Conservation (phyloP, 352 stramenopile species). For the Labyrinthula sp. region DNA sequence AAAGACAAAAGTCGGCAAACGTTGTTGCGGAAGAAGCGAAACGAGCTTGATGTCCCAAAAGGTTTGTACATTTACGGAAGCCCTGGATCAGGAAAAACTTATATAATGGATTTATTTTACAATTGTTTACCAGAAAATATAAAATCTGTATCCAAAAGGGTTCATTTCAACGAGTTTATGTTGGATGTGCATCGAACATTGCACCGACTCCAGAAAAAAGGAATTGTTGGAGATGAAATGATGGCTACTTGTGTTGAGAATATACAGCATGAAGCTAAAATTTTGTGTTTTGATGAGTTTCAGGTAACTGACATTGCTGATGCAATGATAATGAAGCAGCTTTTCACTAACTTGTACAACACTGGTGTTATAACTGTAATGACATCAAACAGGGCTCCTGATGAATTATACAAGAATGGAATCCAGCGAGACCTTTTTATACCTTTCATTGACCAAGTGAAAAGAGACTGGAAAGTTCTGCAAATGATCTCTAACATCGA, state of each 20-base stretch:
- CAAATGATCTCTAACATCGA: constrained; percentile 18
- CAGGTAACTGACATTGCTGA: constrained; percentile 92
- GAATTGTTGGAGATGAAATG: constrained; percentile 20
- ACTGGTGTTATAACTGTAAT: constrained; percentile 72
- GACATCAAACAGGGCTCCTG: constrained; percentile 73
- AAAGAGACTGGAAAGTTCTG: constrained; percentile 33
- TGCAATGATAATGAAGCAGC: constrained; percentile 77
- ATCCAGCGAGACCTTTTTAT: constrained; percentile 85
- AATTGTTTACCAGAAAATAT: constrained; percentile 20
- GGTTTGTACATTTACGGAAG: constrained; percentile 79
- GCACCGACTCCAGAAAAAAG: constrained; percentile 55
- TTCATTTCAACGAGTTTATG: constrained; percentile 95
- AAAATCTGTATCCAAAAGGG: constrained; percentile 41
- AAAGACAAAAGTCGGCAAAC: constrained; percentile 4
- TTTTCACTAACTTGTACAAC: constrained; percentile 69
- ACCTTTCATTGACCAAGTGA: constrained; percentile 72
- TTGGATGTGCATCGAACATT: constrained; percentile 73
- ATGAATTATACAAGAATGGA: constrained; percentile 76
- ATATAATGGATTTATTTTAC: constrained; percentile 87
- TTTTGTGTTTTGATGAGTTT: constrained; percentile 95
- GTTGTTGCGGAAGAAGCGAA: neutral
- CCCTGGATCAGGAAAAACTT: constrained; percentile 82
- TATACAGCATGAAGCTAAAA: constrained; percentile 37
- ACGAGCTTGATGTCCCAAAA: constrained; percentile 8
- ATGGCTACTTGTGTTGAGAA: constrained; percentile 17